Percentiles rank a stretch among this genome's conserved stretches.
phyloP scores from a whole-genome alignment of 2,329 filamentous ascomycete species.

The Teratosphaeria gauchensis region DNA sequence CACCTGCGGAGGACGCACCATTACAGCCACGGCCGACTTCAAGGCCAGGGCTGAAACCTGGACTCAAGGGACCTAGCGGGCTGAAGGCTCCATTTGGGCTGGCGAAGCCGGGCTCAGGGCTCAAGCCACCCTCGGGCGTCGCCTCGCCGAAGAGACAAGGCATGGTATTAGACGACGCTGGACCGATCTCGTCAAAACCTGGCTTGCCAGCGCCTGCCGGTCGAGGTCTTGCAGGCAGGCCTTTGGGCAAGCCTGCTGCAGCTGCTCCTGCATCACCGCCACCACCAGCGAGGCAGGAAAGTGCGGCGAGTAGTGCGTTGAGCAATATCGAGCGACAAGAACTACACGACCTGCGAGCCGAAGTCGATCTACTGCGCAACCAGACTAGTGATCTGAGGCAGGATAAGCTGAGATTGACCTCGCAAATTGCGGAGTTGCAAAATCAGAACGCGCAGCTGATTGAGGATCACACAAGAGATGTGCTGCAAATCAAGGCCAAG shows the following conservation, averaged over 20 bases:
- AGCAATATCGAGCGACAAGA: conserved; percentile 81
- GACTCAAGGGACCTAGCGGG: conserved; percentile 24
- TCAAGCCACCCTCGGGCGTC: conserved; percentile 24
- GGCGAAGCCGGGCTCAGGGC: conserved; percentile 31
- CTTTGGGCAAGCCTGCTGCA: conserved; percentile 61
- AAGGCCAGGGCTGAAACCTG: conserved; percentile 35
- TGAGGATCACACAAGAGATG: conserved; percentile 91
- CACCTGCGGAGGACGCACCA: conserved; percentile 41
- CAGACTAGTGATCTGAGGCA: conserved; percentile 72
- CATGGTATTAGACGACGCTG: conserved; percentile 18
- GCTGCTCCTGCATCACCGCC: conserved; percentile 39
- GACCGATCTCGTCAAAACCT: conserved; percentile 30
- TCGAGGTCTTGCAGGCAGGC: conserved; percentile 71
- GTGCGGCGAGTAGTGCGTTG: conserved; percentile 49
- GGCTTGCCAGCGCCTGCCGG: conserved; percentile 36
- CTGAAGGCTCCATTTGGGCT: conserved; percentile 21
- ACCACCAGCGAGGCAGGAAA: conserved; percentile 42
- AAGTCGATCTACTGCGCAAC: conserved; percentile 68
- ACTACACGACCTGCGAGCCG: conserved; percentile 73
- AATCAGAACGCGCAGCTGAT: conserved; percentile 95
- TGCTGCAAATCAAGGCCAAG: conserved; percentile 94
- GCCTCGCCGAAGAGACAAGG: conserved; percentile 23
- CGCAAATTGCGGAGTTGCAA: conserved; percentile 87
- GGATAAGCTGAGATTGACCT: conserved; percentile 70
- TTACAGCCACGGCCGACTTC: conserved; percentile 51